These are phyloP conservation scores for Lophium mytilinum DNA, from an alignment of 495 filamentous ascomycete species.

Conservation along the genomic window DNA sequence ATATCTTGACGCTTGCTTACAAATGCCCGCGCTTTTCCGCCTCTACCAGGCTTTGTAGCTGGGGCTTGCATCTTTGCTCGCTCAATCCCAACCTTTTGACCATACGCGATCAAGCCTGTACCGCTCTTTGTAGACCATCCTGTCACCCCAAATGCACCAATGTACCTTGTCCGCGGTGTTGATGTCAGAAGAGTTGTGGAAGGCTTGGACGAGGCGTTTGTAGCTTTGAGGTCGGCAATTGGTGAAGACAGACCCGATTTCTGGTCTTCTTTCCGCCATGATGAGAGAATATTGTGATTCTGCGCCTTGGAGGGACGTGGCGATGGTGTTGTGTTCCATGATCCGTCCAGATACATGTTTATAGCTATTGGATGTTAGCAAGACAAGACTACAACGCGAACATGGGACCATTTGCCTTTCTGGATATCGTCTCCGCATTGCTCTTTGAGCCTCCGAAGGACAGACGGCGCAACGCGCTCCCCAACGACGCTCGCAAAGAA, in stretches of 20 bases:
- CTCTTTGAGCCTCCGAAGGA: constrained; percentile 30
- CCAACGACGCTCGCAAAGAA: constrained; percentile 66
- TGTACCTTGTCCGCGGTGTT: constrained; percentile 62
- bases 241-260: background rate
- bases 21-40: constrained; percentile 42
- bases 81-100: constrained; percentile 75
- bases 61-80: constrained; percentile 62
- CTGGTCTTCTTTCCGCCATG: constrained; percentile 1
- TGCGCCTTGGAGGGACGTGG: background rate
- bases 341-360: constrained; percentile 85
- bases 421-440: constrained; percentile 38
- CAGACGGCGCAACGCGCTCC: constrained; percentile 42
- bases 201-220: constrained; percentile 1
- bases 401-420: constrained; percentile 25
- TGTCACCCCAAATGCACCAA: constrained; percentile 85
- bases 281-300: constrained; percentile 3
- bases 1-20: constrained; percentile 56
- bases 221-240: background rate
- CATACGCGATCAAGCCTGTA: constrained; percentile 59
- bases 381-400: background rate
- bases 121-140: constrained; percentile 93
- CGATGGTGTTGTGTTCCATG: constrained; percentile 56
- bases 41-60: constrained; percentile 44
- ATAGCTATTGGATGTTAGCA: constrained; percentile 32
- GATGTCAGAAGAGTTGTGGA: constrained; percentile 4